Base-by-base conservation (phyloP, 1,284 basidiomycete species). In the Rhodotorula sp. region DNA sequence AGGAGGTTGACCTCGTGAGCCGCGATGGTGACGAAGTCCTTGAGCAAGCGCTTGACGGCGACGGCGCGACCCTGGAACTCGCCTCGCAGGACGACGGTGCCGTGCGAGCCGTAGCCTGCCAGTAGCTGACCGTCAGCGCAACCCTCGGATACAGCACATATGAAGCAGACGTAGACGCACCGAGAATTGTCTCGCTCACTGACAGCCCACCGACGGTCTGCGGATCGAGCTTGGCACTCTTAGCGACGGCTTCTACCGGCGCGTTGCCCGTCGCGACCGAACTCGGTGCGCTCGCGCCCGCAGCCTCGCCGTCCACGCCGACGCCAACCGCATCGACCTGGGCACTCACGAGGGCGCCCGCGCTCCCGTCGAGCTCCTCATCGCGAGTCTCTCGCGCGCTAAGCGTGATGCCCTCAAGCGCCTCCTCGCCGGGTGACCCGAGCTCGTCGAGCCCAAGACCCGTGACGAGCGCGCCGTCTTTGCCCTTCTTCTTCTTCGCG, bases 1-100 rank as follows among this genome's bases (percentile, higher is more conserved):
- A 99, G 86, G 56, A 99, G 88, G 79, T 89, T 90, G 41, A 98
- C 95, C 84, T 99, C 97, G 68, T 96, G 91, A 14, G 90, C 88
- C 1, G 96, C 95, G 48, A 99, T 88, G 0, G 93, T 94, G 61
- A 97, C 93, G 80, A 98, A 99, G 81, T 98, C 95, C 77, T 90
- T 90, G 42, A 99, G 86, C 19, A 99, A 87, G 1, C 97, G 91
- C 82, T 99, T 99, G 73, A 99, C 95, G 9, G 96, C 96, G 1
- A 99, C 96, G 0, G 94, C 91, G 64, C 97, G 89, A 1, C 93
- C 94, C 83, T 98, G 96, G 64, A 98, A 88, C 7, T 92, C 92
- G 7, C 97, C 96, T 79, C 91, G 89, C 82, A 90, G 93, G 1
- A 98, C 95, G 45, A 98, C 91, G 0, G 96, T 98, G 7, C 96